Evolutionary conservation across 2,329 filamentous ascomycete genomes (phyloP).

Genomic region (Knufia fluminis): DNA sequence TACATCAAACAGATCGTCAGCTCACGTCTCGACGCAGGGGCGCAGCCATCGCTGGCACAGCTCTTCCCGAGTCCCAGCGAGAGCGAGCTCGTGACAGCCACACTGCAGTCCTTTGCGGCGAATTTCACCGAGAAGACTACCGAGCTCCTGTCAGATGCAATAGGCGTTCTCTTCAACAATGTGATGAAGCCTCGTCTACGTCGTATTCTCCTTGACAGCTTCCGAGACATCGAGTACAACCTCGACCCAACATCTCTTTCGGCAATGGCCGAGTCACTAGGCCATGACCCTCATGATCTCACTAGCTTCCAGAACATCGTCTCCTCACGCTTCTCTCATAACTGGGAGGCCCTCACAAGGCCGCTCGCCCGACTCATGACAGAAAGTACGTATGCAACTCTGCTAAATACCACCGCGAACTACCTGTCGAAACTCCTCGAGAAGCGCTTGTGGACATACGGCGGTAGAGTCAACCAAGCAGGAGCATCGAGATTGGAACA

Average conservation of each 20-base stretch:
- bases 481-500: conserved; percentile 77
- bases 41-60: conserved; percentile 29
- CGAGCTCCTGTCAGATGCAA: conserved; percentile 74
- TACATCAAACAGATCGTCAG: conserved; percentile 82
- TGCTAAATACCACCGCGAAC: conserved; percentile 63
- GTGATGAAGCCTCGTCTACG: conserved; percentile 78
- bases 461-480: conserved; percentile 68
- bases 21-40: conserved; percentile 48
- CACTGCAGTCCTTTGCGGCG: conserved; percentile 53
- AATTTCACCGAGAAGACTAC: conserved; percentile 68
- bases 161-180: conserved; percentile 77
- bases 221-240: conserved; percentile 83
- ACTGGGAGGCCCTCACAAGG: conserved; percentile 77
- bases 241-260: conserved; percentile 41
- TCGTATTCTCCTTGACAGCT: conserved; percentile 75
- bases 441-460: conserved; percentile 74
- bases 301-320: conserved; percentile 53
- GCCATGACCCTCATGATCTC: conserved; percentile 36
- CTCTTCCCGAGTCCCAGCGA: conserved; percentile 74
- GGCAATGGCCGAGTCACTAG: conserved; percentile 13
- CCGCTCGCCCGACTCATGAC: conserved; percentile 82
- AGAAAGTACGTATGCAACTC: conserved; percentile 60
- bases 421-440: conserved; percentile 74
- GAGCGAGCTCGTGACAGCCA: conserved; percentile 56
- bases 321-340: conserved; percentile 60